Evolutionary conservation across 176 grass and related monocot genomes (phyloP), one percentile per base, ranked within the genome.

Genomic region (Carex littledalei): DNA sequence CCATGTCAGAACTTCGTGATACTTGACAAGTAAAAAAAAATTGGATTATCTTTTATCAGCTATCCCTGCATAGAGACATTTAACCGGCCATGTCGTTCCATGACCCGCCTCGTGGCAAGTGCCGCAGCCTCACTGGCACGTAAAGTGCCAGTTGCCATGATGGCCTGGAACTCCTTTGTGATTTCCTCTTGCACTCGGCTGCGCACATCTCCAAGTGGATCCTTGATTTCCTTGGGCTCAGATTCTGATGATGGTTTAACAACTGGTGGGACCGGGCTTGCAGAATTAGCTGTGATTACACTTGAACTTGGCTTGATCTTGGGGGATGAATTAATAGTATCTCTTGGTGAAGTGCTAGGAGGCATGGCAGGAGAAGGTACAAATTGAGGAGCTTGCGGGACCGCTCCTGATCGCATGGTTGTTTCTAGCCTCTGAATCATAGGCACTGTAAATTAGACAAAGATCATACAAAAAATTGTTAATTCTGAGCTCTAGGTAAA

Each of bases 361-460:
- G n/a, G 3, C n/a, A 68, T 11, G 3, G 61, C 76, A 3, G 66
- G 22, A 86, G 73, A 35, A 37, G 89, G 86, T 22, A 37, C 60
- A 49, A 90, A 78, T 35, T 91, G 95, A 21, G 87, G 89, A 37
- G 88, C 86, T 81, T 92, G 93, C 0, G 91, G 89, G 56, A 88
- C 88, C 6, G 84, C 80, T 75, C 91, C 88, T 1, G 86, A 87
- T 61, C 84, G 78, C 80, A 93, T 60, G 15, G 88, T 92, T 67
- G 93, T 89, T 58, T 94, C 95, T 9, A 90, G 31, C 63, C 88
- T 85, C 34, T 98, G 91, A 87, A 94, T 91, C 93, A 94, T 98
- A 1, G 93, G 89, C 76, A 91, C 94, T 88, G 84, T 26, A 63
- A 49, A 79, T 29, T 26, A 63, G 58, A 6, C 17, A 53, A 86